phyloP scores from a whole-genome alignment of 2,329 filamentous ascomycete species.

The Aureobasidium sp. region DNA sequence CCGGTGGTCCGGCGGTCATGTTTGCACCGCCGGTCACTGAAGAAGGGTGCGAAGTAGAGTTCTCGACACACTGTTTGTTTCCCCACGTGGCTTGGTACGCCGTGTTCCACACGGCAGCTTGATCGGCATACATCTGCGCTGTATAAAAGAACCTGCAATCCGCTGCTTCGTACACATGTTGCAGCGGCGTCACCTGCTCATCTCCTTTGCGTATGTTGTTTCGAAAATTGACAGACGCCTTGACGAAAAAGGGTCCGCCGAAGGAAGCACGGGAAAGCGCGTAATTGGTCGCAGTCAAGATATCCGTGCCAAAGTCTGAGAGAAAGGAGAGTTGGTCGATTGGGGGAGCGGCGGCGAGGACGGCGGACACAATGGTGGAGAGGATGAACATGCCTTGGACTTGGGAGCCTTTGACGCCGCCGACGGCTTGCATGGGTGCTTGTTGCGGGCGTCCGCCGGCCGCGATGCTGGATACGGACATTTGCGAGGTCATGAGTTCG shows the following conservation, averaged over 20 bases:
- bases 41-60: slow-evolving; percentile 20
- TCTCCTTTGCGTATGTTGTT: slow-evolving; percentile 25
- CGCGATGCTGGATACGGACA: slow-evolving; percentile 31
- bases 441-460: slow-evolving; percentile 33
- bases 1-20: neutral
- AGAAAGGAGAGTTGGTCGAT: neutral
- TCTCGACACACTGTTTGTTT: slow-evolving; percentile 18
- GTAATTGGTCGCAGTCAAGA: neutral
- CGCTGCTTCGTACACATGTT: slow-evolving; percentile 42
- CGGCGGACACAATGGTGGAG: slow-evolving; percentile 1
- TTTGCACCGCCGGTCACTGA: neutral
- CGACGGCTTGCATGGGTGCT: slow-evolving; percentile 37
- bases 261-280: neutral
- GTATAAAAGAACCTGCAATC: slow-evolving; percentile 50
- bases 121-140: slow-evolving; percentile 40
- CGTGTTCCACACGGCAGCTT: slow-evolving; percentile 42
- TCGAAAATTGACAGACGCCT: slow-evolving; percentile 20
- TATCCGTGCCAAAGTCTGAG: neutral
- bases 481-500: slow-evolving; percentile 37
- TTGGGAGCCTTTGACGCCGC: slow-evolving; percentile 36
- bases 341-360: slow-evolving; percentile 19
- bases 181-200: slow-evolving; percentile 36
- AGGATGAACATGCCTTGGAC: slow-evolving; percentile 5
- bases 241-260: slow-evolving; percentile 16
- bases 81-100: slow-evolving; percentile 28